Conservation (phyloP, 2,329 filamentous ascomycete genomes). For the Onygenales sp. region DNA sequence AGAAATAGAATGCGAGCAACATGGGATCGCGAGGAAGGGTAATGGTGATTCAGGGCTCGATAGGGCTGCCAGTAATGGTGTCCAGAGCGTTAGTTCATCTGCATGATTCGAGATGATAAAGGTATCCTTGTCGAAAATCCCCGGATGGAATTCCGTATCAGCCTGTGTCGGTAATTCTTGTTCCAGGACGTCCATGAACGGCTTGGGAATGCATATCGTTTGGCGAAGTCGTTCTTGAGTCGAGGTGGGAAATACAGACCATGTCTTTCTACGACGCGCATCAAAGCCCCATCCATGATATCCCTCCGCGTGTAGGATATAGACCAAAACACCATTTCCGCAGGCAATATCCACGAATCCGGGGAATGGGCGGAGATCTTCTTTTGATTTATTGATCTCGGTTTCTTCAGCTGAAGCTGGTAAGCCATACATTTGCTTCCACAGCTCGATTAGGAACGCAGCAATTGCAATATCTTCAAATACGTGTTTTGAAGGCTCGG, state of each 20-base stretch:
- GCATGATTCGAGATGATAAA: conserved; percentile 98
- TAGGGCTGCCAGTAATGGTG: conserved; percentile 71
- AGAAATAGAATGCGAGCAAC: conserved; percentile 80
- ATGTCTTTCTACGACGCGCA: conserved; percentile 74
- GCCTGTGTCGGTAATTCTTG: not conserved
- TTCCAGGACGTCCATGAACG: conserved; percentile 26
- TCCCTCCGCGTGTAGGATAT: conserved; percentile 71
- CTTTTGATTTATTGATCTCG: not conserved
- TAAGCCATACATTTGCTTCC: conserved; percentile 67
- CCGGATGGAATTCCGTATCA: conserved; percentile 27
- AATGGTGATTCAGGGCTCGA: conserved; percentile 46
- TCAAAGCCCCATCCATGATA: conserved; percentile 88
- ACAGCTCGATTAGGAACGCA: conserved; percentile 85
- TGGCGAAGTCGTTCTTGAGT: conserved; percentile 46
- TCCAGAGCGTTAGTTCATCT: conserved; percentile 94
- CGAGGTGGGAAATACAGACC: conserved; percentile 56
- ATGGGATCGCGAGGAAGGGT: conserved; percentile 88
- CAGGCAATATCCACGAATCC: conserved; percentile 96
- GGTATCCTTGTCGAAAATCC: conserved; percentile 61
- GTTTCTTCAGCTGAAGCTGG: conserved; percentile 14
- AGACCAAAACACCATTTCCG: conserved; percentile 82
- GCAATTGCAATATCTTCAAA: conserved; percentile 91
- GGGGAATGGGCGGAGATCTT: conserved; percentile 46
- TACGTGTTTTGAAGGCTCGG: conserved; percentile 82
- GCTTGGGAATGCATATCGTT: conserved; percentile 50